These are phyloP conservation scores for Jacaranda copaia DNA, from an alignment of 257 asterid genomes.

Conservation along the genomic window DNA sequence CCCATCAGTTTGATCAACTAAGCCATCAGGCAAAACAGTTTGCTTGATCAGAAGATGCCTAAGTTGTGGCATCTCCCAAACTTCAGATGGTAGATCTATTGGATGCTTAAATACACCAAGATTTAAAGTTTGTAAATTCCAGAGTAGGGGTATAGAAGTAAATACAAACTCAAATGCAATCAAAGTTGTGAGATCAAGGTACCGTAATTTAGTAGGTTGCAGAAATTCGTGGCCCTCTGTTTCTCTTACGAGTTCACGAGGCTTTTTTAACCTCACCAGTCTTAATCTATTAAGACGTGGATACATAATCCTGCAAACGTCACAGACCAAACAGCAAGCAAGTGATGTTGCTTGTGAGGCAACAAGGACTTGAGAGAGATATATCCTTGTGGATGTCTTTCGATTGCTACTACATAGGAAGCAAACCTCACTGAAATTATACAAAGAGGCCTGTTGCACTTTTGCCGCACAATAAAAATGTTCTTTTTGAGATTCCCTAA, in stretches of 20 bases:
- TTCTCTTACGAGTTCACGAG: not conserved
- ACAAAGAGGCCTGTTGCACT: no score
- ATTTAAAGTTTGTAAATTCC: constrained; percentile 1
- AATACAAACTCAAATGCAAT: not conserved
- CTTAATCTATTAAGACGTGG: not conserved
- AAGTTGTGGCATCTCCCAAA: constrained; percentile 8
- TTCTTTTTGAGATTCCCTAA: not conserved
- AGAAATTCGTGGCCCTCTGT: not conserved
- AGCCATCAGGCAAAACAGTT: no score
- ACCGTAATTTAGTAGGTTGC: no score
- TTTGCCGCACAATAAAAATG: no score
- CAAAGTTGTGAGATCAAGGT: not conserved
- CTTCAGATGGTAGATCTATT: not conserved
- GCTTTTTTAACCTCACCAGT: not conserved
- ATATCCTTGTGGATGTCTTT: no score
- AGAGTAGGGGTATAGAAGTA: not conserved
- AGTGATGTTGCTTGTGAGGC: not conserved
- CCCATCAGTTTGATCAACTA: not conserved
- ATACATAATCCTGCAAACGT: not conserved
- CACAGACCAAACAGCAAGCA: not conserved
- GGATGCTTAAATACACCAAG: not conserved
- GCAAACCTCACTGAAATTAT: no score
- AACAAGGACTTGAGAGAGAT: no score
- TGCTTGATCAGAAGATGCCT: not conserved
- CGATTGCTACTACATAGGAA: no score